Conservation (phyloP, 495 filamentous ascomycete genomes). For the Pyrenula massariospora region DNA sequence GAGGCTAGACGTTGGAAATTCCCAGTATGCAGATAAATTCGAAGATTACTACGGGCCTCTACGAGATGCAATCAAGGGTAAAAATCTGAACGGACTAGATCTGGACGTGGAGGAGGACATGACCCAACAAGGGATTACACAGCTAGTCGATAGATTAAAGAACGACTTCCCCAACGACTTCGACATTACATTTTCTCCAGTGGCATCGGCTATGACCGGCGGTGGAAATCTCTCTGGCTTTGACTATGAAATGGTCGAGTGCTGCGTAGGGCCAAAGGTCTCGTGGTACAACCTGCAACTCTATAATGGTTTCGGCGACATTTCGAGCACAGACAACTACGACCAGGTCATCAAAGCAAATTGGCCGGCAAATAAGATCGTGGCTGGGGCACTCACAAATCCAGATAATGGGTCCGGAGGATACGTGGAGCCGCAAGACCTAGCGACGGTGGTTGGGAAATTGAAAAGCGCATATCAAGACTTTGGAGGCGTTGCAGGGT, state of each 20-base stretch:
- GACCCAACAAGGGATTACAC: slow-evolving; percentile 54
- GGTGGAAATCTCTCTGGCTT: slow-evolving; percentile 60
- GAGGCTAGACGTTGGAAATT: slow-evolving; percentile 43
- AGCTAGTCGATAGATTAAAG: slow-evolving; percentile 61
- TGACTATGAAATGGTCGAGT: slow-evolving; percentile 54
- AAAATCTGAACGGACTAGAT: slow-evolving; percentile 60
- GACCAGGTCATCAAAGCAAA: slow-evolving; percentile 50
- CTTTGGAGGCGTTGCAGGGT: slow-evolving; percentile 77
- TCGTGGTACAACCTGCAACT: slow-evolving; percentile 80
- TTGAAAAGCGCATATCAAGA: slow-evolving; percentile 40
- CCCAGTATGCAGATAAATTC: slow-evolving; percentile 28
- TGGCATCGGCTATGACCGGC: slow-evolving; percentile 55
- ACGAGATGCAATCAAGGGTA: slow-evolving; percentile 40
- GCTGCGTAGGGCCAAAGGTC: slow-evolving; percentile 50
- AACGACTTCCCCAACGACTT: slow-evolving; percentile 59
- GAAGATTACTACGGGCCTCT: slow-evolving; percentile 58
- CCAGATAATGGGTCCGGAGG: slow-evolving; percentile 51
- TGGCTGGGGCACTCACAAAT: slow-evolving; percentile 63
- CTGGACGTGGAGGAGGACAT: slow-evolving; percentile 76
- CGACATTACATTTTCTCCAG: slow-evolving; percentile 67
- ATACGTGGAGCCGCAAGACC: slow-evolving; percentile 37
- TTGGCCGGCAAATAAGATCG: slow-evolving; percentile 53
- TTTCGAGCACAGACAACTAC: slow-evolving; percentile 47
- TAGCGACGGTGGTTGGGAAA: slow-evolving; percentile 28
- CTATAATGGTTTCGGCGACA: slow-evolving; percentile 68